Evolutionary conservation across 805 yeast species (phyloP).

Genomic region (Saturnispora sanitii): DNA sequence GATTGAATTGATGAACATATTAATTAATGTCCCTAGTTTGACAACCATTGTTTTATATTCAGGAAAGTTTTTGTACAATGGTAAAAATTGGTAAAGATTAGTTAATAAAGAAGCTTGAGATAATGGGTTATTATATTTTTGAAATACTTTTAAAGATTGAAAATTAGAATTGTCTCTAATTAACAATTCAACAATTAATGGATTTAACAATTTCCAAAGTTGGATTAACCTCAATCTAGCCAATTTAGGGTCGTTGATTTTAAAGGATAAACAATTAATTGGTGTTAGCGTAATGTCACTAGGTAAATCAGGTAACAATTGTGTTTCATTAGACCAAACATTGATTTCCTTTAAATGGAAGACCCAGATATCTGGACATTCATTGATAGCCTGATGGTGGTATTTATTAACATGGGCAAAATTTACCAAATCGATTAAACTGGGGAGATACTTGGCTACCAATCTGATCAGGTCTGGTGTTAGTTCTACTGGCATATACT

Average conservation of each 20-base stretch:
- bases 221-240: constrained; percentile 21
- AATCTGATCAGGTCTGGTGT: constrained; percentile 11
- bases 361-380: constrained; percentile 21
- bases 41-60: constrained; percentile 23
- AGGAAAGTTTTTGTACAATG: constrained; percentile 15
- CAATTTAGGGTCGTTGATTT: constrained; percentile 18
- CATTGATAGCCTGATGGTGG: constrained; percentile 18
- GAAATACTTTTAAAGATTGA: constrained; percentile 23
- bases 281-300: constrained; percentile 15
- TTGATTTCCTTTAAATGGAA: constrained; percentile 16
- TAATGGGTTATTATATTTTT: constrained; percentile 23
- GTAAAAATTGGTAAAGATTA: constrained; percentile 22
- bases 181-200: constrained; percentile 24
- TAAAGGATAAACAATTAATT: constrained; percentile 19
- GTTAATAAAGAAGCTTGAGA: constrained; percentile 26
- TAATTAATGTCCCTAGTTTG: constrained; percentile 44
- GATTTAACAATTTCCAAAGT: constrained; percentile 23
- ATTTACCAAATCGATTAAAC: constrained; percentile 21
- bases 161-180: constrained; percentile 27
- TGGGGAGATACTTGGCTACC: constrained; percentile 17
- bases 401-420: constrained; percentile 22
- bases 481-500: neutral
- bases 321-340: constrained; percentile 16
- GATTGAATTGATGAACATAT: constrained; percentile 63
- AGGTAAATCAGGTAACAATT: neutral